These are phyloP conservation scores for Dalbergia oliveri DNA, from an alignment of 306 rosid genomes.

Conservation along the genomic window DNA sequence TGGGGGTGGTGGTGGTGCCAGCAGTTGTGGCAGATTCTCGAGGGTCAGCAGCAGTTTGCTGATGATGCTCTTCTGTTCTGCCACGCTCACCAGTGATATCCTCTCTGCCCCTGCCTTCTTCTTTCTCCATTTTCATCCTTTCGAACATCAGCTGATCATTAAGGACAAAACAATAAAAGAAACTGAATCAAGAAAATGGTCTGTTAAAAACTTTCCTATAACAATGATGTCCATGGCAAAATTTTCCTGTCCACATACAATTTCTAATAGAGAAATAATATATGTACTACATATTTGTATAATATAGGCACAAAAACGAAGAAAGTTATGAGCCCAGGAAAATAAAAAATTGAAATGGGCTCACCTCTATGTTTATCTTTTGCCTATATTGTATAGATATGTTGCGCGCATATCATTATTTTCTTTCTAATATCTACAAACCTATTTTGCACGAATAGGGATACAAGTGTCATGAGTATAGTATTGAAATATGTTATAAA, in stretches of 20 bases:
- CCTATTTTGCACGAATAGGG: too few relatives aligned
- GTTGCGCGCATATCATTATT: too few relatives aligned
- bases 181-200: neutral
- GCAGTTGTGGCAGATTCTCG: conserved; percentile 15
- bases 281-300: too few relatives aligned
- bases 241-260: neutral
- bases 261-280: neutral
- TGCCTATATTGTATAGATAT: too few relatives aligned
- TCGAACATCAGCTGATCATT: conserved; percentile 73
- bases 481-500: too few relatives aligned
- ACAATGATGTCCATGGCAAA: neutral
- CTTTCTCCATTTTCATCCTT: conserved; percentile 73
- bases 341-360: too few relatives aligned
- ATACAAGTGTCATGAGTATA: too few relatives aligned
- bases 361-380: too few relatives aligned
- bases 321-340: too few relatives aligned
- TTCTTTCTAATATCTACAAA: too few relatives aligned
- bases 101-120: conserved; percentile 77
- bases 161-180: neutral
- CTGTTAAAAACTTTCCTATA: neutral
- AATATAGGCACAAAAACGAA: too few relatives aligned
- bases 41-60: conserved; percentile 33
- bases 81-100: conserved; percentile 22
- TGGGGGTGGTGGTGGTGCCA: neutral
- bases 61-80: conserved; percentile 14